Conservation (phyloP, 2,329 filamentous ascomycete genomes). For the Davidsoniella virescens region DNA sequence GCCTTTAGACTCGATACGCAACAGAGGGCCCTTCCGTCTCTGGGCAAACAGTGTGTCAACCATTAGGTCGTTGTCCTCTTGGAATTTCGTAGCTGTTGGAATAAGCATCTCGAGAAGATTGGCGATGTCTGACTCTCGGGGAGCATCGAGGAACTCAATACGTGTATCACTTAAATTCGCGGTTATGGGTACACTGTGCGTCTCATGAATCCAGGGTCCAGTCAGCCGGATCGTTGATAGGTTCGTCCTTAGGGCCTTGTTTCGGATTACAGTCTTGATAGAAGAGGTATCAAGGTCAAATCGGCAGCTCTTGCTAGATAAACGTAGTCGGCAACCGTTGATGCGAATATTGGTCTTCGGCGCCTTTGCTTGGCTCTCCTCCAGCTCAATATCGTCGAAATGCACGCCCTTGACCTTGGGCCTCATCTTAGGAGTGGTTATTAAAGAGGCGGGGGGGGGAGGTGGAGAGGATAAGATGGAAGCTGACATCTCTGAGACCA, state of each 20-base stretch:
- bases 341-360: slow-evolving; percentile 60
- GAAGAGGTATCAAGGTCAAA: slow-evolving; percentile 62
- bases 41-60: slow-evolving; percentile 81
- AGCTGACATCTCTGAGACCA: slow-evolving; percentile 27
- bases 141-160: slow-evolving; percentile 54
- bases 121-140: slow-evolving; percentile 67
- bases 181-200: slow-evolving; percentile 40
- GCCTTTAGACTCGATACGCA: slow-evolving; percentile 52
- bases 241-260: slow-evolving; percentile 30
- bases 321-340: slow-evolving; percentile 56
- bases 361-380: slow-evolving; percentile 26
- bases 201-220: slow-evolving; percentile 39
- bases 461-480: too few relatives aligned
- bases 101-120: slow-evolving; percentile 72
- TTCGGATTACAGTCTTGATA: slow-evolving; percentile 63
- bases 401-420: slow-evolving; percentile 39
- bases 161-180: slow-evolving; percentile 49
- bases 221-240: slow-evolving; percentile 61
- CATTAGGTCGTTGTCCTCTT: slow-evolving; percentile 83
- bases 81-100: slow-evolving; percentile 80
- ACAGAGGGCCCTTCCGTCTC: slow-evolving; percentile 67
- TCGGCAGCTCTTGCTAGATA: slow-evolving; percentile 65
- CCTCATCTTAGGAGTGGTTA: slow-evolving; percentile 21
- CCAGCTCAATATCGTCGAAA: slow-evolving; percentile 36
- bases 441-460: too few relatives aligned